Evolutionary conservation across 2,329 filamentous ascomycete species (phyloP), one percentile per base, ranked within the genome.

Genomic region (Trichoderma aggressivum): DNA sequence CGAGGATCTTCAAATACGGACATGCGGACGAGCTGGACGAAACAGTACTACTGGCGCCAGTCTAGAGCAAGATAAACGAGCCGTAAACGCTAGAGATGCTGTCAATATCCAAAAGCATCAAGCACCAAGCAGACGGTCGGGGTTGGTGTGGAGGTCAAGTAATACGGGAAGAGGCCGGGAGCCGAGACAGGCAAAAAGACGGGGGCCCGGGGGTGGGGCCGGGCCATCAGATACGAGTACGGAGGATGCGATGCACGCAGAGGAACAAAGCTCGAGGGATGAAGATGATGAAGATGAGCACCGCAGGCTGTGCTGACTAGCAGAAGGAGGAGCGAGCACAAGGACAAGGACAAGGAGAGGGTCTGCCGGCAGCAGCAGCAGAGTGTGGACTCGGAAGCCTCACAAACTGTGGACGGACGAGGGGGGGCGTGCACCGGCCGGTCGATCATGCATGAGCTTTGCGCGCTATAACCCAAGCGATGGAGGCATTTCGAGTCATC

Each of bases 161-260:
- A 56, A 28, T 34, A 56, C 67, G 68, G 60, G 60, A 21, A 18
- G 36, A 63, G 60, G 68, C 68, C 60, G 68, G 68, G 58, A 70
- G 68, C 68, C 68, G 68, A 64, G 60, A 70, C 60, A 47, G 34
- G 55, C 39, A n/a, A 68, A 58, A 64, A 60, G 60, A 59, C 60
- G 68, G 68, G 47, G 68, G 26, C 68, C 68, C 68, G 58, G 68
- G 26, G 36, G 60, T 70, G 60, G n/a, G 34, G 59, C 60, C 60
- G 68, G 59, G 11, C 26, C 28, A 58, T 26, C 24, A 64, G 28
- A 55, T 47, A 21, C 30, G 60, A 39, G 58, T 36, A 21, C 66
- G 60, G 60, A 66, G 47, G 10, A 39, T 56, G 63, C 14, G 10
- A 50, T n/a, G n/a, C n/a, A n/a, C n/a, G 63, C 10, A 30, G 28